phyloP scores from a whole-genome alignment of 805 yeast genomes.

The Diddensiella transvaalensis region DNA sequence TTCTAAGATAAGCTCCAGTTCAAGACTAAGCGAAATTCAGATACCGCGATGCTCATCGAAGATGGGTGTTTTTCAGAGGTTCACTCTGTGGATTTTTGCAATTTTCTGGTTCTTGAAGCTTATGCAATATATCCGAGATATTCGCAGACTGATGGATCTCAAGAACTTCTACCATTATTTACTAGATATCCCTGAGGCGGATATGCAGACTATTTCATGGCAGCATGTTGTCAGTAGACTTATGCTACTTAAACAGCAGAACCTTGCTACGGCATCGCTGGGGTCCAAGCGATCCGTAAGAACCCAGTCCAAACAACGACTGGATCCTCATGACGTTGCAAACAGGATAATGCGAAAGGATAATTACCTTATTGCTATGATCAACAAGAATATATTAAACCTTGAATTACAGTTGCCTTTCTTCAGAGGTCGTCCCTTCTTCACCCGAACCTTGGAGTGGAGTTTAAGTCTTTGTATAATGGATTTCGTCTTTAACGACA shows the following conservation, averaged over 20 bases:
- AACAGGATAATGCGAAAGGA: slow-evolving; percentile 95
- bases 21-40: slow-evolving; percentile 39
- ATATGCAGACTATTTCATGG: slow-evolving; percentile 93
- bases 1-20: slow-evolving; percentile 37
- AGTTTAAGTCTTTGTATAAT: slow-evolving; percentile 82
- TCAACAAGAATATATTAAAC: slow-evolving; percentile 72
- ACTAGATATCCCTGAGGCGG: slow-evolving; percentile 70
- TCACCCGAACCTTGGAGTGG: slow-evolving; percentile 93
- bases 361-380: slow-evolving; percentile 85
- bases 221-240: slow-evolving; percentile 73
- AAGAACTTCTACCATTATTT: slow-evolving; percentile 71
- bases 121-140: slow-evolving; percentile 51
- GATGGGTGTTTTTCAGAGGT: slow-evolving; percentile 48
- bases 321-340: slow-evolving; percentile 92
- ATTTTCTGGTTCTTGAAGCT: slow-evolving; percentile 39
- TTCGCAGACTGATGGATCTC: slow-evolving; percentile 67
- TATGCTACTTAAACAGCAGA: slow-evolving; percentile 72
- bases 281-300: slow-evolving; percentile 38
- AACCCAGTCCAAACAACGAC: slow-evolving; percentile 57
- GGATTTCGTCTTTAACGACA: slow-evolving; percentile 77
- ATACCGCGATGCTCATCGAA: slow-evolving; percentile 46
- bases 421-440: slow-evolving; percentile 37
- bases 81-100: slow-evolving; percentile 60
- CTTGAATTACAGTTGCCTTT: slow-evolving; percentile 54
- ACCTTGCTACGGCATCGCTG: slow-evolving; percentile 55